These are phyloP conservation scores for Lactarius psammicola DNA, from an alignment of 768 basidiomycete species.

Conservation along the genomic window DNA sequence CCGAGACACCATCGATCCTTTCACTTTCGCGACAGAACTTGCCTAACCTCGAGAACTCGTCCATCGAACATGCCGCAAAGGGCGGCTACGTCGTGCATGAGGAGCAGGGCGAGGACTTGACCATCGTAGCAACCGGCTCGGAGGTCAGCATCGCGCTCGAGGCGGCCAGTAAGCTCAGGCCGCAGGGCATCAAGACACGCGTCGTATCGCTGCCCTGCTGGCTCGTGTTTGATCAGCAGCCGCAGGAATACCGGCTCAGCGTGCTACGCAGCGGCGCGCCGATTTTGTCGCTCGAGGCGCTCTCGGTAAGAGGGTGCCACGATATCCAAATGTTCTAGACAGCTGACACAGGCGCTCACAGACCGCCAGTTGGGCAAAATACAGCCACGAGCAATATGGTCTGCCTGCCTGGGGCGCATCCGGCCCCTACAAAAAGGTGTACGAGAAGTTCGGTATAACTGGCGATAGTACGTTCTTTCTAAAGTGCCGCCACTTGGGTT, in stretches of 20 bases:
- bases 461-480: conserved; percentile 53
- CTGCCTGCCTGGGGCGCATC: conserved; percentile 80
- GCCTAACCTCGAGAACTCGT: conserved; percentile 85
- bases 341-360: conserved; percentile 22
- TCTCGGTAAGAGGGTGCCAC: conserved; percentile 44
- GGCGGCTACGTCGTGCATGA: conserved; percentile 93
- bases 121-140: conserved; percentile 85
- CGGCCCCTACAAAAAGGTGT: conserved; percentile 86
- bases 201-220: conserved; percentile 89
- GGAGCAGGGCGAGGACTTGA: conserved; percentile 75
- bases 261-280: conserved; percentile 89
- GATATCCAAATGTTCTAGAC: neutral
- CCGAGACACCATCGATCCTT: conserved; percentile 76
- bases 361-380: conserved; percentile 85
- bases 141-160: conserved; percentile 88
- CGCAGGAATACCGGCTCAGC: conserved; percentile 72
- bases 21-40: conserved; percentile 88
- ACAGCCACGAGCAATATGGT: conserved; percentile 88
- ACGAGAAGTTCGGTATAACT: conserved; percentile 87
- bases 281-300: conserved; percentile 85
- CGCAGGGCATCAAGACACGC: conserved; percentile 75
- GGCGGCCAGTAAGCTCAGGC: conserved; percentile 76
- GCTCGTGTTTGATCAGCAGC: conserved; percentile 83
- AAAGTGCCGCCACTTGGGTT: neutral
- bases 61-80: conserved; percentile 76